Conservation (phyloP, 306 rosid species). For the Trifolium dubium region DNA sequence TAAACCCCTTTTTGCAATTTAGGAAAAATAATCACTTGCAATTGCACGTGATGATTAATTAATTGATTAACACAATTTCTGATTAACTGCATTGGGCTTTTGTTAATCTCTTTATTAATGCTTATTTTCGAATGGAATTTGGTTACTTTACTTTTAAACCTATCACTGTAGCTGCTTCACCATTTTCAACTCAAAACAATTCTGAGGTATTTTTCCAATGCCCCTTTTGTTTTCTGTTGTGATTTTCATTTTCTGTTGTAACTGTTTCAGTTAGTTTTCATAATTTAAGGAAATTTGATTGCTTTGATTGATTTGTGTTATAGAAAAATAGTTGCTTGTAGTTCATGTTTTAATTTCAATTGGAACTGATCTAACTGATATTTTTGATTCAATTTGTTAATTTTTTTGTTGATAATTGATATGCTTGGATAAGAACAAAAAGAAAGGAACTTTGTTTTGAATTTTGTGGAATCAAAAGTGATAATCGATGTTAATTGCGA, state of each 20-base stretch:
- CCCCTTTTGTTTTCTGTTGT: not conserved
- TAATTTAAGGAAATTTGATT: not conserved
- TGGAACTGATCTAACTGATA: conserved; percentile 15
- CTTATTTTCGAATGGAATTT: conserved; percentile 20
- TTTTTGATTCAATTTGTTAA: conserved; percentile 18
- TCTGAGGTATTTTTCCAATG: conserved; percentile 47
- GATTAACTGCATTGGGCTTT: conserved; percentile 5
- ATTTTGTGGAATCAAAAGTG: conserved; percentile 22
- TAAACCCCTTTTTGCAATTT: conserved; percentile 1
- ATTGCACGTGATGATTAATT: too few species aligned
- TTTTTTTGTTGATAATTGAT: conserved; percentile 1
- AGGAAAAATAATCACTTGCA: too few species aligned
- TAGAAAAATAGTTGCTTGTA: conserved; percentile 10
- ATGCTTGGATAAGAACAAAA: not conserved
- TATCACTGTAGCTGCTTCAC: conserved; percentile 1
- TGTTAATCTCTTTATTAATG: conserved; percentile 34
- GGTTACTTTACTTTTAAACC: conserved; percentile 37
- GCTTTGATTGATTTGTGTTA: conserved; percentile 23
- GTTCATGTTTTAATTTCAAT: conserved; percentile 1
- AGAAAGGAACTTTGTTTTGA: conserved; percentile 9
- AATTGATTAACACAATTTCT: not conserved
- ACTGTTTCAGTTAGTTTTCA: conserved; percentile 19
- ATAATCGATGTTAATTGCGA: not conserved
- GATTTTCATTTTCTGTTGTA: conserved; percentile 6
- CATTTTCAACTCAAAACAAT: conserved; percentile 39